These are phyloP conservation scores for Passalora sequoiae DNA, from an alignment of 2,329 filamentous ascomycete genomes.

Conservation along the genomic window DNA sequence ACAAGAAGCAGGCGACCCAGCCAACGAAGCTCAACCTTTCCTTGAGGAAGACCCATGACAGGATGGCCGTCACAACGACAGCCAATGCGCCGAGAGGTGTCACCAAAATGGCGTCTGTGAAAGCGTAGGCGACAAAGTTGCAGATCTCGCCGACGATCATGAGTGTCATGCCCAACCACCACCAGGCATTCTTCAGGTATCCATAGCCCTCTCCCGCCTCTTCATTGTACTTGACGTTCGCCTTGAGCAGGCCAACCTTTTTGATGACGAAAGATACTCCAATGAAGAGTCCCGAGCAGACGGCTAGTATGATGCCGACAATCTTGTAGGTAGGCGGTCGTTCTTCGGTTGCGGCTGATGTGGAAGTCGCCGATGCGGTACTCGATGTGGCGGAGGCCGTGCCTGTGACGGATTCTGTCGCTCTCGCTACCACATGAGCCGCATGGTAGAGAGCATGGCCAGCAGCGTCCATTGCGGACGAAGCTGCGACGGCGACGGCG, in stretches of 20 bases:
- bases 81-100: conserved; percentile 86
- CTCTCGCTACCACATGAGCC: conserved; percentile 43
- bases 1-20: conserved; percentile 92
- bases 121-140: conserved; percentile 96
- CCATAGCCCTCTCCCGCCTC: conserved; percentile 94
- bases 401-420: conserved; percentile 23
- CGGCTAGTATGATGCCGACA: conserved; percentile 77
- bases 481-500: conserved; percentile 1
- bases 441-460: conserved; percentile 38
- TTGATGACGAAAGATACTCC: conserved; percentile 93
- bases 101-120: conserved; percentile 92
- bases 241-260: conserved; percentile 83
- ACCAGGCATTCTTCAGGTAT: conserved; percentile 89
- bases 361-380: conserved; percentile 22
- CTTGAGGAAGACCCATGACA: conserved; percentile 93
- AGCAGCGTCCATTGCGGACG: conserved; percentile 41
- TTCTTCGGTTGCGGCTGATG: conserved; percentile 16
- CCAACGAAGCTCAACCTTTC: conserved; percentile 92
- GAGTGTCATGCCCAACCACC: conserved; percentile 93
- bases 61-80: conserved; percentile 84
- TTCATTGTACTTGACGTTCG: conserved; percentile 94
- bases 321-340: conserved; percentile 68
- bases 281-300: conserved; percentile 87
- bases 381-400: conserved; percentile 17
- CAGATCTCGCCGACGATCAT: conserved; percentile 97